These are phyloP conservation scores for Fusarium coffeatum DNA, from an alignment of 2,329 filamentous ascomycete species.

Conservation along the genomic window DNA sequence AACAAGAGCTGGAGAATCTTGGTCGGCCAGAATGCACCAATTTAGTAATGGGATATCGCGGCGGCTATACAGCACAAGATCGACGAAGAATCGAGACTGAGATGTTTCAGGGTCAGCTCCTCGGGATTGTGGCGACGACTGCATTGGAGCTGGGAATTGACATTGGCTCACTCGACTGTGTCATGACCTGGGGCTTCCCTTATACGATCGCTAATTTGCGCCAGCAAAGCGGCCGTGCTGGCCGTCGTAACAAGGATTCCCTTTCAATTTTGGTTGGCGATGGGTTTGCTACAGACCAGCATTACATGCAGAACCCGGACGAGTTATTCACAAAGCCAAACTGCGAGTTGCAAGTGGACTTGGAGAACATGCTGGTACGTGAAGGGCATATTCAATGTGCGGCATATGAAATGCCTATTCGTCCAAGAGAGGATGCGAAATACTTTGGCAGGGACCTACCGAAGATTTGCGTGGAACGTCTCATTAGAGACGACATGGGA, in stretches of 20 bases:
- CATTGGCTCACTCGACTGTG: conserved; percentile 92
- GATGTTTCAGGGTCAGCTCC: conserved; percentile 95
- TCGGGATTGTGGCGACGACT: conserved; percentile 93
- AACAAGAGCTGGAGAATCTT: conserved; percentile 77
- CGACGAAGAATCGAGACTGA: conserved; percentile 88
- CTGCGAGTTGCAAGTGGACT: conserved; percentile 86
- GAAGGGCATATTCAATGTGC: conserved; percentile 97
- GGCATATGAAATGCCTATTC: conserved; percentile 92
- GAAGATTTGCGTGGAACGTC: conserved; percentile 77
- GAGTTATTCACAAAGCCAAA: conserved; percentile 95
- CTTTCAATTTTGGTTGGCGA: conserved; percentile 91
- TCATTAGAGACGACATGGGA: conserved; percentile 78
- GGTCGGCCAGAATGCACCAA: conserved; percentile 80
- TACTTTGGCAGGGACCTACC: conserved; percentile 84
- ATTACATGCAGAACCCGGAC: conserved; percentile 96
- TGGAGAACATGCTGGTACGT: conserved; percentile 89
- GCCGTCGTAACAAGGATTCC: conserved; percentile 91
- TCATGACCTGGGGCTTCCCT: conserved; percentile 93
- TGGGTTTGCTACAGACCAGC: conserved; percentile 89
- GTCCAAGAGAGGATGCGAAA: conserved; percentile 75
- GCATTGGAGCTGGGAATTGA: conserved; percentile 95
- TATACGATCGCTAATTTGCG: conserved; percentile 95
- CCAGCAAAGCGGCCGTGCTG: conserved; percentile 93
- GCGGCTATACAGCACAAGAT: conserved; percentile 93
- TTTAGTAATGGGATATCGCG: conserved; percentile 93